These are phyloP conservation scores for Raffaelea deltoideospora DNA, from an alignment of 2,329 filamentous ascomycete genomes.

Conservation along the genomic window DNA sequence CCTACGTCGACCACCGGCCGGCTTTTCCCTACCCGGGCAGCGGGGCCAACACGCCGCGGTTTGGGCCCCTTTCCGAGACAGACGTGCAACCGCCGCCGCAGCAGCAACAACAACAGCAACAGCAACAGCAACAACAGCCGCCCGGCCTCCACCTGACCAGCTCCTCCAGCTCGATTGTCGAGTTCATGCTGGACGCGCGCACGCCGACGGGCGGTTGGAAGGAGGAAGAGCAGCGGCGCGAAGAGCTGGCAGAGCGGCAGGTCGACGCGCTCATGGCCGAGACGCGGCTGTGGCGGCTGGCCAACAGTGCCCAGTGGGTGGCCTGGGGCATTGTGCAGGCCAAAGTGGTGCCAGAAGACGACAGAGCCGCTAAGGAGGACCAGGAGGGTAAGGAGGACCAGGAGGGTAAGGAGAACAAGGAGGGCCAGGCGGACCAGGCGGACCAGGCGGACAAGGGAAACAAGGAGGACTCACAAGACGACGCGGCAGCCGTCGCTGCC, in stretches of 20 bases:
- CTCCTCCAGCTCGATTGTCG: conserved; percentile 38
- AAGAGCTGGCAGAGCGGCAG: conserved; percentile 50
- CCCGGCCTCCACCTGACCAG: conserved; percentile 21
- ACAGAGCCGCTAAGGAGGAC: conserved; percentile 45
- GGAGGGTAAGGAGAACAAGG: conserved; percentile 14
- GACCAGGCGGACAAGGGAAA: not conserved
- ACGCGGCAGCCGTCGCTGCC: not conserved
- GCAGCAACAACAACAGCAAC: no score
- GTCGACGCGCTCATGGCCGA: conserved; percentile 62
- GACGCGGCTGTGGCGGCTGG: conserved; percentile 69
- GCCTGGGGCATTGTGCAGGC: conserved; percentile 96
- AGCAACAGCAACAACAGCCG: no score
- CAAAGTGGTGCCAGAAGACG: no score
- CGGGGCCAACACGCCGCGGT: conserved; percentile 7
- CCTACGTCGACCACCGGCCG: conserved; percentile 73
- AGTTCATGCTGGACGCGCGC: conserved; percentile 73
- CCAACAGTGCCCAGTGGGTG: conserved; percentile 82
- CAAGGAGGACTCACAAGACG: not conserved
- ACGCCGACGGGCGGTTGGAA: conserved; percentile 38
- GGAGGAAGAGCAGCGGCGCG: conserved; percentile 46
- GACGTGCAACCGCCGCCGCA: not conserved
- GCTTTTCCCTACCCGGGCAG: conserved; percentile 37
- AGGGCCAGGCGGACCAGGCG: conserved; percentile 11
- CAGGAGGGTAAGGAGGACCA: conserved; percentile 18
- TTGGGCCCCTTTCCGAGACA: conserved; percentile 5